Conservation (phyloP, 495 filamentous ascomycete species). For the Xylaria castorea region DNA sequence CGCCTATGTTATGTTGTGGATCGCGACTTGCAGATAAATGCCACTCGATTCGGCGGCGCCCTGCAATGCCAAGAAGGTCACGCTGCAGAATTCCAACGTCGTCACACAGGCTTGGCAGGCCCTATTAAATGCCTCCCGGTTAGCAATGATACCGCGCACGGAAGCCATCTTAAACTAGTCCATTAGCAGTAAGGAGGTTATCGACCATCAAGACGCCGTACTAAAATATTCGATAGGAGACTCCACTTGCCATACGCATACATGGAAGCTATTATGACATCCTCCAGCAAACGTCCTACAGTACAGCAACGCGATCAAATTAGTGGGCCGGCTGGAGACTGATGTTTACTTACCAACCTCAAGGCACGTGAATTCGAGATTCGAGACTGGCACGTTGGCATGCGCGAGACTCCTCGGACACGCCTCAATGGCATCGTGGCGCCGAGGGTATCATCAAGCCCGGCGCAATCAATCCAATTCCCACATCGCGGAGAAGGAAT, state of each 20-base stretch:
- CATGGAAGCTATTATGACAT: background rate
- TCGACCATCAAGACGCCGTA: background rate
- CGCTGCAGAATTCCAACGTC: constrained; percentile 26
- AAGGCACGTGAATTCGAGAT: constrained; percentile 8
- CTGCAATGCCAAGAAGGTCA: constrained; percentile 25
- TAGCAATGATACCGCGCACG: background rate
- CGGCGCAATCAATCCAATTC: background rate
- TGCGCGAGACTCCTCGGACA: background rate
- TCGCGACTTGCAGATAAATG: constrained; percentile 1
- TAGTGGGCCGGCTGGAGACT: constrained; percentile 2
- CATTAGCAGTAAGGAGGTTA: background rate
- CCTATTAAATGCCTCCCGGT: background rate
- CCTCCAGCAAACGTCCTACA: background rate
- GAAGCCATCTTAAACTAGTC: background rate
- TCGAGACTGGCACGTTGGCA: background rate
- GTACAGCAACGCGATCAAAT: background rate
- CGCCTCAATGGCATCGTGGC: background rate
- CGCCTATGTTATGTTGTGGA: constrained; percentile 15
- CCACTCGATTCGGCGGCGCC: constrained; percentile 20
- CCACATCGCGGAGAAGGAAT: constrained; percentile 6
- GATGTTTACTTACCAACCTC: background rate
- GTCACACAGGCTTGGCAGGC: constrained; percentile 27
- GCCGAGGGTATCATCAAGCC: background rate
- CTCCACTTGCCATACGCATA: constrained; percentile 1
- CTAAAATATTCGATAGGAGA: background rate